Evolutionary conservation across 257 asterid species (phyloP).

Genomic region (Solanum rostratum): DNA sequence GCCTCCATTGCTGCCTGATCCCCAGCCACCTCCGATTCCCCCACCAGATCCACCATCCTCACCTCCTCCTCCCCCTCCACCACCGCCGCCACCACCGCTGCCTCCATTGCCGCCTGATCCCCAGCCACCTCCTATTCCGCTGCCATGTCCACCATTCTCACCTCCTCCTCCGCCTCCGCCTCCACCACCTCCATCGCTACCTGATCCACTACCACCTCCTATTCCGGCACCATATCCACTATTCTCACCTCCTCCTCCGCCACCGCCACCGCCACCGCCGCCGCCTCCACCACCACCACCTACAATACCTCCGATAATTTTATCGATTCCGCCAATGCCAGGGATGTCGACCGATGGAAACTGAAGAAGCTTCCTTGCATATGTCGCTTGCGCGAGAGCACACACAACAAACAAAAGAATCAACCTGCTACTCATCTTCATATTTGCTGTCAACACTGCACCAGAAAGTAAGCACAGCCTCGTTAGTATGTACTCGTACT

Average conservation of each 20-base stretch:
- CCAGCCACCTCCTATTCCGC: neutral
- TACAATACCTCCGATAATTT: neutral
- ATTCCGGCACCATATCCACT: neutral
- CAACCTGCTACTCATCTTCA: neutral
- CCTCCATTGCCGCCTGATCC: neutral
- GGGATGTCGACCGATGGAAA: neutral
- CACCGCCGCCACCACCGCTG: rapidly evolving
- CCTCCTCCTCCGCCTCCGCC: neutral
- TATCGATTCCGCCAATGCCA: neutral
- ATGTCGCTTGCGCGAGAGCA: neutral
- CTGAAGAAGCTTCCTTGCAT: neutral
- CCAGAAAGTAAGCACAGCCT: neutral
- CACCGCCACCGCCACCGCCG: neutral
- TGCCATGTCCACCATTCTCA: neutral
- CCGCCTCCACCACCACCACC: neutral
- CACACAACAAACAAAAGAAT: neutral
- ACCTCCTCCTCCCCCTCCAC: neutral
- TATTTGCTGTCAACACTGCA: neutral
- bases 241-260: neutral
- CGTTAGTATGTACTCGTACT: neutral
- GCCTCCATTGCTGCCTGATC: neutral
- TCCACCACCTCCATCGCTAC: neutral
- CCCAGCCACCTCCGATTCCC: neutral
- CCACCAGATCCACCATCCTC: neutral
- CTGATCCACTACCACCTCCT: neutral